These are phyloP conservation scores for Cercospora zeae-maydis DNA, from an alignment of 2,329 filamentous ascomycete genomes.

Conservation along the genomic window DNA sequence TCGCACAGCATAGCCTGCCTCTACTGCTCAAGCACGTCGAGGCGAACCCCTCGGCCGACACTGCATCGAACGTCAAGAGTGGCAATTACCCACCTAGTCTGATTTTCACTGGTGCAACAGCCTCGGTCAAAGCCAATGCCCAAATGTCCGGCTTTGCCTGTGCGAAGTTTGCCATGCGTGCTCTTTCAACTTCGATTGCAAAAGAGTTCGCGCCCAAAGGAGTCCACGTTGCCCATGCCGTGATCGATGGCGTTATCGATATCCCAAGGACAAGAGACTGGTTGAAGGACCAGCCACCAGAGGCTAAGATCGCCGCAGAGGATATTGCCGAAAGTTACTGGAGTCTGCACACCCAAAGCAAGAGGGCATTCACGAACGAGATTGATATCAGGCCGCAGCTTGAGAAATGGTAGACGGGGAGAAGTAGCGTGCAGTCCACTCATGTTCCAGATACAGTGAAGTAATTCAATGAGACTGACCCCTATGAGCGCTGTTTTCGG, in stretches of 20 bases:
- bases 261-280: slow-evolving; percentile 66
- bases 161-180: slow-evolving; percentile 75
- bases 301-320: slow-evolving; percentile 69
- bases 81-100: slow-evolving; percentile 68
- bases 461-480: background rate
- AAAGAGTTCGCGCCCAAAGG: slow-evolving; percentile 81
- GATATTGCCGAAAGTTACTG: slow-evolving; percentile 89
- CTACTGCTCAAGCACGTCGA: slow-evolving; percentile 61
- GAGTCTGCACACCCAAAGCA: slow-evolving; percentile 75
- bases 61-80: slow-evolving; percentile 26
- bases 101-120: slow-evolving; percentile 84
- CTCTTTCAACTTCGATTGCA: slow-evolving; percentile 69
- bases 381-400: slow-evolving; percentile 75
- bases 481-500: background rate
- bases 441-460: background rate
- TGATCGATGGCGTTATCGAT: slow-evolving; percentile 77
- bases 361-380: slow-evolving; percentile 76
- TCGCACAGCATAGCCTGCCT: slow-evolving; percentile 69
- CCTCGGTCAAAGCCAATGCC: slow-evolving; percentile 69
- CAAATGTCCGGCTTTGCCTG: slow-evolving; percentile 68
- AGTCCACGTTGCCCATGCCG: slow-evolving; percentile 75
- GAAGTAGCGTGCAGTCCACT: background rate
- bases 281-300: slow-evolving; percentile 53
- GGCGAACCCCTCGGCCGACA: slow-evolving; percentile 16
- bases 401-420: slow-evolving; percentile 68